Base-by-base conservation (phyloP, 2,329 filamentous ascomycete species). In the Ophiocordyceps sinensis region DNA sequence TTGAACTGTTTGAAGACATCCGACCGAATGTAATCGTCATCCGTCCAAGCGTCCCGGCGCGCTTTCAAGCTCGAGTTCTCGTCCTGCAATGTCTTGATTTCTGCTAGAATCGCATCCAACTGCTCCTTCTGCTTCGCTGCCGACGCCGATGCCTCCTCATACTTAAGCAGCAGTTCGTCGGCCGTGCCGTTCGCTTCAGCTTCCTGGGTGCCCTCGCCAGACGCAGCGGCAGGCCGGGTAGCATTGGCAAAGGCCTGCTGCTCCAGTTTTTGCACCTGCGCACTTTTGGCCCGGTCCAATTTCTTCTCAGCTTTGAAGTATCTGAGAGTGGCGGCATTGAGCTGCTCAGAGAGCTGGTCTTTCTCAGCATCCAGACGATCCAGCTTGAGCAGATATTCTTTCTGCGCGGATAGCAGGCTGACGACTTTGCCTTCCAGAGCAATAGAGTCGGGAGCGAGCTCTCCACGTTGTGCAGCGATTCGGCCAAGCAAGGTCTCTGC, bases 301-400 rank as follows among this genome's bases (percentile, higher is more conserved):
- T 87, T 91, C 66, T 94, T 93, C 59, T 98, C 91, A 0, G 91
- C 91, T 50, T 93, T 85, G 67, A 96, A 85, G 55, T 94, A 96
- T 48, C 91, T 77, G 44, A 94, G 69, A 5, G 87, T 94, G 14
- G 89, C 91, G 29, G 77, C 81, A 56, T 96, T 89, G 17, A 96
- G 69, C 46, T 89, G 82, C 53, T 91, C 84, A 37, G 85, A 85
- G 4, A 94, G 70, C 50, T 85, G 79, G 41, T 93, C 82, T 53
- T 91, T 93, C 53, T 95, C 87, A 7, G 75, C 69, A 38, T 77
- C 71, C 12, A 88, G 66, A 41, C 80, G 75, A 49, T 93, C 85
- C 39, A 93, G 63, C 56, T 88, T 83, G 31, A 82, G 71, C 11
- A 84, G 68, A 50, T 85, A 79, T 41, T 81, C 78, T 57, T 96